A percentile compares a stretch with the other conserved stretches of the same genome.
phyloP scores from a whole-genome alignment of 2,329 filamentous ascomycete genomes.

The Aureobasidium musti region DNA sequence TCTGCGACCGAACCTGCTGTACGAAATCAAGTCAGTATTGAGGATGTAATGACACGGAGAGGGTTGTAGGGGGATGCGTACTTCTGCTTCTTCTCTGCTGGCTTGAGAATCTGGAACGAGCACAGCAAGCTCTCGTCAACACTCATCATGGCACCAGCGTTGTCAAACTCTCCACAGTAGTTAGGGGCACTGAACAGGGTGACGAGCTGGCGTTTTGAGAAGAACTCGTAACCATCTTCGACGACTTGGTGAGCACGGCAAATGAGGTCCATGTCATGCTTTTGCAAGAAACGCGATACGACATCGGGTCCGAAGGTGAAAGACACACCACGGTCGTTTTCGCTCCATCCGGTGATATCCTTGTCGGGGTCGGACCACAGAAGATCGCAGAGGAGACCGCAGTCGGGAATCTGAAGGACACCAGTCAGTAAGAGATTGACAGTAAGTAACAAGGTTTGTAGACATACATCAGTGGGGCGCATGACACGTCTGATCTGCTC shows the following conservation, averaged over 20 bases:
- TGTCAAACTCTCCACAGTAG: slow-evolving; percentile 99
- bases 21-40: slow-evolving; percentile 23
- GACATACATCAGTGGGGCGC: slow-evolving; percentile 94
- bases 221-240: slow-evolving; percentile 99
- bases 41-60: not conserved
- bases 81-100: slow-evolving; percentile 99
- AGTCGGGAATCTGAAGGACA: slow-evolving; percentile 81
- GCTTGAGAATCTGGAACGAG: slow-evolving; percentile 99
- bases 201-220: slow-evolving; percentile 96
- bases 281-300: slow-evolving; percentile 94
- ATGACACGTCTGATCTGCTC: slow-evolving; percentile 99
- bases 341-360: slow-evolving; percentile 98
- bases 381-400: slow-evolving; percentile 93
- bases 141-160: slow-evolving; percentile 99
- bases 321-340: slow-evolving; percentile 97
- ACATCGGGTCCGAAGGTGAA: slow-evolving; percentile 99
- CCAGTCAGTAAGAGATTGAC: slow-evolving; percentile 35
- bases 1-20: slow-evolving; percentile 33
- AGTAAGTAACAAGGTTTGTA: slow-evolving; percentile 31
- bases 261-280: slow-evolving; percentile 99
- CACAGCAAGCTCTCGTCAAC: slow-evolving; percentile 97
- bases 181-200: slow-evolving; percentile 98
- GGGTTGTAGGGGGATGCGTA: slow-evolving; percentile 57
- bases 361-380: slow-evolving; percentile 99
- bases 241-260: slow-evolving; percentile 98